Percentiles rank a stretch among this genome's conserved stretches.
These are phyloP conservation scores for Alisma plantagoaquatica DNA, from an alignment of 106 monocot genomes.

Conservation along the genomic window DNA sequence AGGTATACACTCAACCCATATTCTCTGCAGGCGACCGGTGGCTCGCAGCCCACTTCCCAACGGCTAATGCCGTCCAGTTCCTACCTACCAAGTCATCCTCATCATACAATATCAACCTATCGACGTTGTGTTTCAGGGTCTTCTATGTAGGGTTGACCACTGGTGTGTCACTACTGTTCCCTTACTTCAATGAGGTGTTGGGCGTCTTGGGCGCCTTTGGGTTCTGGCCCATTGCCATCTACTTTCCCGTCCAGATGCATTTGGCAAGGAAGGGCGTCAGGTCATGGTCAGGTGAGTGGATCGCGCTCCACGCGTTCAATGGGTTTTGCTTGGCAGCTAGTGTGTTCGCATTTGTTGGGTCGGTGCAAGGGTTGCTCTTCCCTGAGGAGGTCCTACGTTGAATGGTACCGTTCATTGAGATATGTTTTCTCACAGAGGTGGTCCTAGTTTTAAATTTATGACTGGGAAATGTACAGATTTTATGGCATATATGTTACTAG, in stretches of 20 bases:
- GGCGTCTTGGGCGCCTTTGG: constrained; percentile 1
- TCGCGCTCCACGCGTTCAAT: constrained; percentile 1
- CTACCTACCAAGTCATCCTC: not conserved
- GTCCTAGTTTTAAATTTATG: too few relatives aligned
- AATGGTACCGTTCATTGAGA: too few relatives aligned
- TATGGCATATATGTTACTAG: too few relatives aligned
- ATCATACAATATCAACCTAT: constrained; percentile 11
- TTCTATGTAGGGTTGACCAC: not conserved
- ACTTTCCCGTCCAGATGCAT: constrained; percentile 12
- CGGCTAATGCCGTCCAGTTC: constrained; percentile 4
- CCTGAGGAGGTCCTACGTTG: not conserved
- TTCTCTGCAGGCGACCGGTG: constrained; percentile 32
- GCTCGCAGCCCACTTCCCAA: constrained; percentile 5
- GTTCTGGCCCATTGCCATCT: constrained; percentile 4
- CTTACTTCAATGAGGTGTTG: constrained; percentile 8
- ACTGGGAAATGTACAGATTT: too few relatives aligned
- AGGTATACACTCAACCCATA: constrained; percentile 32
- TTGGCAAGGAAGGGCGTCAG: not conserved
- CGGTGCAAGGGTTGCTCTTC: constrained; percentile 1
- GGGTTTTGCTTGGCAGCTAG: not conserved
- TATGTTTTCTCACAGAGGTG: too few relatives aligned
- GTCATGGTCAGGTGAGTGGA: constrained; percentile 1
- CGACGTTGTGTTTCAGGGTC: not conserved
- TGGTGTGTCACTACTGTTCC: constrained; percentile 2
- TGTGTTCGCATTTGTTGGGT: not conserved